phyloP scores from a whole-genome alignment of 345 rosid species.

The Euphorbia tirucalli region DNA sequence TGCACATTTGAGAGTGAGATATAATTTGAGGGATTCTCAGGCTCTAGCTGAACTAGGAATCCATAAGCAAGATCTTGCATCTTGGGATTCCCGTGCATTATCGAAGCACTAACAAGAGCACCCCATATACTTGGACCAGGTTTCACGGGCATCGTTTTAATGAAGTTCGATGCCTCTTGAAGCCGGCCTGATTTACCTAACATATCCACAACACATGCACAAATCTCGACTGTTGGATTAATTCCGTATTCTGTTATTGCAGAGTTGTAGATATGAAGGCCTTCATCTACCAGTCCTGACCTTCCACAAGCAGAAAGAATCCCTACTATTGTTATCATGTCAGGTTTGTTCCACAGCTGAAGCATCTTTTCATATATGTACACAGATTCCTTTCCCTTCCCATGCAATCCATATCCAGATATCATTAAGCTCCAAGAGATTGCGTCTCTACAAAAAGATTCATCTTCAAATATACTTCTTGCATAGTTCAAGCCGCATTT shows the following conservation, averaged over 20 bases:
- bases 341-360: conserved; percentile 46
- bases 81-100: conserved; percentile 52
- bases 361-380: conserved; percentile 48
- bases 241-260: conserved; percentile 39
- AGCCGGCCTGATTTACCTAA: conserved; percentile 59
- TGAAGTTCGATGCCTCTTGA: conserved; percentile 48
- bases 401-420: conserved; percentile 65
- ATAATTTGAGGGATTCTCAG: conserved; percentile 60
- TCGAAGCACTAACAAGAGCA: conserved; percentile 57
- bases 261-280: conserved; percentile 42
- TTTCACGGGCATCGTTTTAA: conserved; percentile 50
- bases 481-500: conserved; percentile 64
- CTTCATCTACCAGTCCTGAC: conserved; percentile 52
- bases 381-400: conserved; percentile 64
- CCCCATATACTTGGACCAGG: conserved; percentile 74
- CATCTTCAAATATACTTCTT: conserved; percentile 45
- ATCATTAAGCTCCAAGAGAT: conserved; percentile 73
- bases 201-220: conserved; percentile 65
- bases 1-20: conserved; percentile 56
- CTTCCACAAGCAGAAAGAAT: conserved; percentile 64
- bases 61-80: conserved; percentile 60
- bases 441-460: conserved; percentile 39
- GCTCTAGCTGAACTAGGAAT: conserved; percentile 56
- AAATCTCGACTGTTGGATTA: conserved; percentile 53
- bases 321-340: conserved; percentile 49